Base-by-base conservation (phyloP, 2,329 filamentous ascomycete species). In the Daldinia sp. region DNA sequence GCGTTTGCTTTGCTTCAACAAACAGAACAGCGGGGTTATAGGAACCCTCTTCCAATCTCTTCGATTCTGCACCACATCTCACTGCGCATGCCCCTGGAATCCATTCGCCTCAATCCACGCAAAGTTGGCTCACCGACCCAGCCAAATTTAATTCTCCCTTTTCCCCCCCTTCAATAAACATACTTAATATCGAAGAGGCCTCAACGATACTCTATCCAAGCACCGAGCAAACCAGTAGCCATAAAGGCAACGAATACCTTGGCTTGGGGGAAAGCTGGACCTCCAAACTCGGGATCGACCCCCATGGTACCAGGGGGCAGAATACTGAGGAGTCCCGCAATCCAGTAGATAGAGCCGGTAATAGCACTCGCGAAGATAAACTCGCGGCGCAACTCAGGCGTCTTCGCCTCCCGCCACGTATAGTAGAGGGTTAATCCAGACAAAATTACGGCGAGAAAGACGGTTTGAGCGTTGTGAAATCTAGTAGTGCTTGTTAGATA, bases 391-490 rank as follows among this genome's bases (percentile, higher is more conserved):
- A 67, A 55, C 55, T 63, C 58, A 0, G 49, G 30, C 10, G 56
- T 65, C 43, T 50, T 54, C 8, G 64, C 58, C 11, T 4, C 6
- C 4, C 65, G 62, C 65, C 65, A 68, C 1, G 62, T 61, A 32
- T 65, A 68, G 32, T 68, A 66, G 13, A 68, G 51, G 3, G 65
- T 68, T 9, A 63, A 17, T 3, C 27, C 49, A 6, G 56, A 43
- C 7, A 68, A 49, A 25, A 61, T 53, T 1, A 61, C 9, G 11
- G 65, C 65, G 2, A 68, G 52, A 19, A 34, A 25, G 30, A 68
- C 59, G 13, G 65, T 68, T 15, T 68, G 65, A 4, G 48, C 65
- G 37, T 66, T 66, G 53, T 68, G 65, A 49, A 68, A 68, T 48
- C 65, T 67, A 19, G 17, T 17, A 11, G 11, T 10, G 30, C 4